Evolutionary conservation across 208 protist genomes (phyloP).

Genomic region (Herpetomonas tarakana): DNA sequence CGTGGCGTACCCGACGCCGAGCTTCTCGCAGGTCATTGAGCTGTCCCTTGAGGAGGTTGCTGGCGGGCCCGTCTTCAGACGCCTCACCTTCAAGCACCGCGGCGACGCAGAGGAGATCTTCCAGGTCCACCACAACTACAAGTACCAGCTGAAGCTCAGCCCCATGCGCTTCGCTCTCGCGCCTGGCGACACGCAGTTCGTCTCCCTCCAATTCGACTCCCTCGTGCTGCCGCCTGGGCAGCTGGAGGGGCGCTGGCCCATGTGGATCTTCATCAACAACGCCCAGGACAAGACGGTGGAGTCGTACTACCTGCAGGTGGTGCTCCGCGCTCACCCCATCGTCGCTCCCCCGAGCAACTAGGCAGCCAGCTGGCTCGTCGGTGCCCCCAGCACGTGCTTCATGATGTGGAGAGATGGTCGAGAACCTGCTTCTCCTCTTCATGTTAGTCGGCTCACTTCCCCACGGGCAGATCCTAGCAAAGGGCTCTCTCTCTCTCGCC

Average conservation of each 20-base stretch:
- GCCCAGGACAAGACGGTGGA: slow-evolving; percentile 80
- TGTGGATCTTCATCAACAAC: slow-evolving; percentile 92
- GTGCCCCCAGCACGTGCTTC: no score
- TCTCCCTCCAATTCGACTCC: slow-evolving; percentile 73
- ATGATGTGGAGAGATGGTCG: no score
- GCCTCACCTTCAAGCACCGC: slow-evolving; percentile 72
- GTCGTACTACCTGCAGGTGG: slow-evolving; percentile 81
- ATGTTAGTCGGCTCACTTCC: no score
- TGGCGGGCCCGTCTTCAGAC: slow-evolving; percentile 68
- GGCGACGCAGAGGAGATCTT: slow-evolving; percentile 68
- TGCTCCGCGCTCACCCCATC: slow-evolving; percentile 66
- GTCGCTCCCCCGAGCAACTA: slow-evolving; percentile 7
- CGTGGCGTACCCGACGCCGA: slow-evolving; percentile 74
- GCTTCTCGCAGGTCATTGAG: slow-evolving; percentile 78
- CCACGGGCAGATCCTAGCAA: no score
- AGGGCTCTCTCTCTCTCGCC: no score
- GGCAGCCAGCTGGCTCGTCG: no score
- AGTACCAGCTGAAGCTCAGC: slow-evolving; percentile 66
- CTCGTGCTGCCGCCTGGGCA: slow-evolving; percentile 69
- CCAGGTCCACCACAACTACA: slow-evolving; percentile 84
- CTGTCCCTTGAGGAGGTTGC: slow-evolving; percentile 55
- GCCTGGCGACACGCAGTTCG: slow-evolving; percentile 68
- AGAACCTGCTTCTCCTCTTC: no score
- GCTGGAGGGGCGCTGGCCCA: slow-evolving; percentile 83
- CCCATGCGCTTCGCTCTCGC: slow-evolving; percentile 71